Percentiles rank a stretch among this genome's conserved stretches.
Evolutionary conservation across 2,329 filamentous ascomycete species (phyloP).

Genomic region (Clonostachys rosea): DNA sequence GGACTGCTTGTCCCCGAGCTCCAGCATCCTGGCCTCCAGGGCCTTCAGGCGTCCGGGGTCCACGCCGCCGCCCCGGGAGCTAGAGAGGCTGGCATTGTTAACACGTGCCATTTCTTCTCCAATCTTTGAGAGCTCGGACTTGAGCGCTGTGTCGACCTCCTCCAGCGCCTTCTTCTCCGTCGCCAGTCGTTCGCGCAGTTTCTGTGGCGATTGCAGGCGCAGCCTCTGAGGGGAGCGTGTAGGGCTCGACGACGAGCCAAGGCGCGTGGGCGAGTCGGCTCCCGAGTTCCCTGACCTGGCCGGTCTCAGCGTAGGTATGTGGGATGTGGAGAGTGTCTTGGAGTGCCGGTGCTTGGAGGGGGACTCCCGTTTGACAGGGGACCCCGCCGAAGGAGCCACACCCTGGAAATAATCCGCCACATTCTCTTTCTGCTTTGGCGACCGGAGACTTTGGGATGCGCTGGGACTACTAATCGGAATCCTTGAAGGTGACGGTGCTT

Average conservation of each 20-base stretch:
- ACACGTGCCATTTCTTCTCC: conserved; percentile 70
- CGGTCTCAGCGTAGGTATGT: conserved; percentile 48
- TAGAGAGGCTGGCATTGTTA: conserved; percentile 26
- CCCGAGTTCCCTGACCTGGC: conserved; percentile 18
- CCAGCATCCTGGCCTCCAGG: conserved; percentile 61
- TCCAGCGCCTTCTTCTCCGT: conserved; percentile 73
- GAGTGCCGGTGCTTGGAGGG: conserved; percentile 28
- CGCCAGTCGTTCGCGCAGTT: conserved; percentile 78
- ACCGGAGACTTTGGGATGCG: conserved; percentile 27
- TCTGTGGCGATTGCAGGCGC: conserved; percentile 67
- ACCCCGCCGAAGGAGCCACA: conserved; percentile 5
- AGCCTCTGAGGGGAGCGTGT: conserved; percentile 40
- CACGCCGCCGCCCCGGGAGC: conserved; percentile 14
- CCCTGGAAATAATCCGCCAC: conserved; percentile 14
- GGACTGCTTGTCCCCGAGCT: conserved; percentile 56
- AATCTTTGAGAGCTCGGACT: conserved; percentile 75
- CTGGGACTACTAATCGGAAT: conserved; percentile 44
- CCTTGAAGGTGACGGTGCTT: conserved; percentile 37
- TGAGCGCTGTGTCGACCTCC: conserved; percentile 63
- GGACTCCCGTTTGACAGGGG: conserved; percentile 7
- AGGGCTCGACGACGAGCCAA: conserved; percentile 10
- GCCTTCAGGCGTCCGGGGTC: conserved; percentile 48
- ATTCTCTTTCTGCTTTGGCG: conserved; percentile 47
- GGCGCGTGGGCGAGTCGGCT: conserved; percentile 18
- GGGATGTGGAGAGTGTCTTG: conserved; percentile 47